Conservation (phyloP, 1,139 yeast species). For the Debaryomycetaceae sp. region DNA sequence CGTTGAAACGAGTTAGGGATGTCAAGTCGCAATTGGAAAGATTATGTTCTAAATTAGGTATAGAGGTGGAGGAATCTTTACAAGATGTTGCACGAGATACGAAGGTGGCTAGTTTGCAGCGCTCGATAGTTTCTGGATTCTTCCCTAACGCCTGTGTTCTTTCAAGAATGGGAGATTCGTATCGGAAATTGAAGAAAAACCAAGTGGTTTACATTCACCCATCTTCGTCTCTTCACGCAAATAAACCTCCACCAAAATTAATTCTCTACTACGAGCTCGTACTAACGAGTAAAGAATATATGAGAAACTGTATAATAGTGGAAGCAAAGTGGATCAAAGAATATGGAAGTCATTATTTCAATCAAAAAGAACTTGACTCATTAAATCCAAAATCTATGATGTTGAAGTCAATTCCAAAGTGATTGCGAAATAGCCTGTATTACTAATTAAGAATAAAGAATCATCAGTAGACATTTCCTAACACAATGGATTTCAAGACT, state of each 20-base stretch:
- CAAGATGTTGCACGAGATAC: slow-evolving; percentile 15
- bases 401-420: background rate
- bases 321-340: slow-evolving; percentile 36
- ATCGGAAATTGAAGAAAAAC: slow-evolving; percentile 56
- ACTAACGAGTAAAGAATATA: slow-evolving; percentile 80
- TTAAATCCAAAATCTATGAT: slow-evolving; percentile 1
- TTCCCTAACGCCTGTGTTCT: slow-evolving; percentile 76
- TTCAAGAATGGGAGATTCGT: slow-evolving; percentile 69
- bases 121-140: slow-evolving; percentile 75
- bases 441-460: background rate
- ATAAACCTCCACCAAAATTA: slow-evolving; percentile 68
- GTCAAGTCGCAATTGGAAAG: slow-evolving; percentile 68
- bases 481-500: slow-evolving; percentile 35
- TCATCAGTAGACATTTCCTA: slow-evolving; percentile 33
- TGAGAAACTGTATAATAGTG: slow-evolving; percentile 79
- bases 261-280: slow-evolving; percentile 83
- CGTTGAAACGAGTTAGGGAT: slow-evolving; percentile 66
- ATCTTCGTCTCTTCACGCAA: slow-evolving; percentile 58
- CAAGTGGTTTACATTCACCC: slow-evolving; percentile 82
- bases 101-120: slow-evolving; percentile 38
- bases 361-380: slow-evolving; percentile 15
- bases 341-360: slow-evolving; percentile 23
- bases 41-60: slow-evolving; percentile 60
- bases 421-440: background rate
- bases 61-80: slow-evolving; percentile 22